Conservation (phyloP, 2,329 filamentous ascomycete species). For the Sporothrix mexicana region DNA sequence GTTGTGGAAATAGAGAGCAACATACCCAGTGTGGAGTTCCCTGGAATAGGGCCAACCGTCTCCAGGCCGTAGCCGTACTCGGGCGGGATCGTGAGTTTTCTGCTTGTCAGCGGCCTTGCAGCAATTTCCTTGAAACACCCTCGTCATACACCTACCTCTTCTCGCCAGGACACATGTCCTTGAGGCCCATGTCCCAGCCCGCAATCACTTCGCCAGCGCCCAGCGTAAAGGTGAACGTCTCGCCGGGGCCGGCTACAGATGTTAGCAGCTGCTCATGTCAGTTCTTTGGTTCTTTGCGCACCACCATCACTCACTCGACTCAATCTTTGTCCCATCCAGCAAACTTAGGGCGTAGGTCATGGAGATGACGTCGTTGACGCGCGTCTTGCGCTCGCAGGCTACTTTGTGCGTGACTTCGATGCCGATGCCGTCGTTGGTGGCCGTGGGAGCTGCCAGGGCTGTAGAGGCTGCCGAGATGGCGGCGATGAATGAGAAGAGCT, state of each 20-base stretch:
- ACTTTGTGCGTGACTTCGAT: constrained; percentile 20
- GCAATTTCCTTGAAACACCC: neutral
- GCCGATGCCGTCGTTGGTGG: neutral
- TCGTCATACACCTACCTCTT: neutral
- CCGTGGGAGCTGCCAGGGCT: neutral
- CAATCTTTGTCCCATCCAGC: constrained; percentile 22
- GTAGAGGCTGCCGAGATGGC: neutral
- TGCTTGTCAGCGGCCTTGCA: neutral
- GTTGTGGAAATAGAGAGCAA: neutral
- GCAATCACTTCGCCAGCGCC: constrained; percentile 16
- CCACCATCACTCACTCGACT: neutral
- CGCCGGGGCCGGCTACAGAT: constrained; percentile 6
- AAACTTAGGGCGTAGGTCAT: constrained; percentile 16
- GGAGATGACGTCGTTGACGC: constrained; percentile 20
- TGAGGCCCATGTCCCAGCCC: constrained; percentile 23
- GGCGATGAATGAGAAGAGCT: neutral
- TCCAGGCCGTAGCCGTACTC: constrained; percentile 17
- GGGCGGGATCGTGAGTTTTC: constrained; percentile 23
- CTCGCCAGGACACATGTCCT: constrained; percentile 24
- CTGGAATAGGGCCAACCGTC: constrained; percentile 6
- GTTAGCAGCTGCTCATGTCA: neutral
- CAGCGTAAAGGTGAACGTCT: constrained; percentile 22
- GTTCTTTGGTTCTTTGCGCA: neutral
- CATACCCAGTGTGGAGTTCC: constrained; percentile 23
- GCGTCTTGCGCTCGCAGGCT: constrained; percentile 5